Evolutionary conservation across 306 rosid species (phyloP), one percentile per base, ranked within the genome.

Genomic region (Morella rubra): DNA sequence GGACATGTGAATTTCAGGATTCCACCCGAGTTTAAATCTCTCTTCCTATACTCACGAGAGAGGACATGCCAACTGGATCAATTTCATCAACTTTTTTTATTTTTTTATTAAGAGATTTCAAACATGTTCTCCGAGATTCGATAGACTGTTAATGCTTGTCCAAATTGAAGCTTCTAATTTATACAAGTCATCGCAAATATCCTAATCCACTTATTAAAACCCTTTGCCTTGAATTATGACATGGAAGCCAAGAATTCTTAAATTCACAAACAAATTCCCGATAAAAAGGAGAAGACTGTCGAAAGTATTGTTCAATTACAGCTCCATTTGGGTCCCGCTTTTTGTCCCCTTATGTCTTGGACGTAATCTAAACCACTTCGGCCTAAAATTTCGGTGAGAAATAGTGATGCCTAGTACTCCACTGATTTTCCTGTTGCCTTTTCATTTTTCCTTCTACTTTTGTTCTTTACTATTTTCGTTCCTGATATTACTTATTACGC

Each of bases 291-390:
- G 72, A 73, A 68, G 72, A 50, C 64, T 80, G 82, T 78, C 81
- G 81, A 82, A 84, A 75, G 73, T 86, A 84, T 81, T 90, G 89
- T 77, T 83, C 81, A 77, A 44, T 87, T 84, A 84, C 90, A 87
- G 89, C 87, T 82, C 52, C 89, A 45, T 72, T 3, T 40, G 65
- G 85, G 90, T 58, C 90, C 94, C 91, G 75, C 77, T 16, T 51
- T 73, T 87, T 87, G 82, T 83, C 80, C 79, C 68, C 49, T 76
- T 73, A 24, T 66, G 56, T 65, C 75, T 64, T 59, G 54, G 47
- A 74, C 73, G 79, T 73, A 78, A 70, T 76, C 79, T 79, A 72
- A 74, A 83, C 84, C 76, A 75, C 47, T 80, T 73, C 80, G 74
- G 84, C 93, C 90, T 81, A 87, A 79, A 84, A 74, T 80, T 80